Evolutionary conservation across 1,284 basidiomycete species (phyloP), one percentile per base, ranked within the genome.

Genomic region (Amylostereum chailletii): DNA sequence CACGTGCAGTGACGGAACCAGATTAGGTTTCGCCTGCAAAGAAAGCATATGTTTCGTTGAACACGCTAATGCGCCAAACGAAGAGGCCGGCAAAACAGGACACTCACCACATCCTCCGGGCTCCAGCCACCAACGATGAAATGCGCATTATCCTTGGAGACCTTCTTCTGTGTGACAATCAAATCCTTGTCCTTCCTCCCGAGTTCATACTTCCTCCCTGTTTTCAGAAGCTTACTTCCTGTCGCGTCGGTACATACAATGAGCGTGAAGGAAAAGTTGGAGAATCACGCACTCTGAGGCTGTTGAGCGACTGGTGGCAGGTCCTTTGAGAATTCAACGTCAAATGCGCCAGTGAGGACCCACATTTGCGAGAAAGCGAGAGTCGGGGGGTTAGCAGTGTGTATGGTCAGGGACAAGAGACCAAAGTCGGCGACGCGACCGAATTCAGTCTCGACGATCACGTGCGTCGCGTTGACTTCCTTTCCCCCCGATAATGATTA

Each of bases 201-300:
- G 2, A 86, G 58, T 0, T 57, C 42, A 51, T 83, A 79, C 11
- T 65, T 67, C 41, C 61, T 70, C 11, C 74, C 74, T 0, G 80
- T 69, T 60, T 82, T 84, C 45, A 87, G 66, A 4, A 85, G 61
- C 58, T 85, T 86, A 9, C 65, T 63, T 61, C 78, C 83, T 87
- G 55, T 0, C 38, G 45, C n/a, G 42, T 5, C 19, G 19, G 19
- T 19, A 19, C 19, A 19, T 19, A 19, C 19, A 19, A 19, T 19
- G 19, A 19, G 19, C 19, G 19, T 19, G 19, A 19, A 19, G 19
- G 19, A 19, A 19, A 19, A 19, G 19, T 19, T 19, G 19, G 19
- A 19, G 19, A 19, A 19, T 19, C 19, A 19, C 19, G 19, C 19
- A 19, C 19, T 19, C 19, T 19, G 19, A 19, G 19, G 19, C 19